Evolutionary conservation across 2,329 filamentous ascomycete genomes (phyloP).

Genomic region (Nemania sp.): DNA sequence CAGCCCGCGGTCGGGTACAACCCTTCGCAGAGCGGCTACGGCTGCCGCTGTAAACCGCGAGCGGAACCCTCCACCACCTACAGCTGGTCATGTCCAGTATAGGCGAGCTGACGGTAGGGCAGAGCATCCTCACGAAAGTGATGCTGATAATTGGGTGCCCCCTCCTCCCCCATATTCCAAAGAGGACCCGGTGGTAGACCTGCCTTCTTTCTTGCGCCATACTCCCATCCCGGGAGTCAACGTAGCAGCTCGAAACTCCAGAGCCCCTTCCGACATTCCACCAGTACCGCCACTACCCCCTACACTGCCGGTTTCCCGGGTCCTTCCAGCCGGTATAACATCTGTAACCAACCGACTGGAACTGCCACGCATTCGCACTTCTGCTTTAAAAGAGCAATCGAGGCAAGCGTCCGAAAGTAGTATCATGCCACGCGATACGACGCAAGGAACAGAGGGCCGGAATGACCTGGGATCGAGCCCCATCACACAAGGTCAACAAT

Average conservation of each 20-base stretch:
- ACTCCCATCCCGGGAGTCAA: constrained; percentile 47
- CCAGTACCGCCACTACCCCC: constrained; percentile 29
- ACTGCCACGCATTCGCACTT: constrained; percentile 39
- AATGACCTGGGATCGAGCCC: neutral
- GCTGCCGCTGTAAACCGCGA: constrained; percentile 76
- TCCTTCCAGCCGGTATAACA: constrained; percentile 5
- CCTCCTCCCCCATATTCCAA: constrained; percentile 80
- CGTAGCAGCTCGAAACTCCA: constrained; percentile 1
- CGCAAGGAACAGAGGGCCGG: constrained; percentile 11
- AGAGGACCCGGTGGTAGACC: constrained; percentile 59
- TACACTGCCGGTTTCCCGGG: constrained; percentile 20
- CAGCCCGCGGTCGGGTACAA: constrained; percentile 70
- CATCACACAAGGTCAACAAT: neutral
- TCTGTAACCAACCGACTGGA: constrained; percentile 33
- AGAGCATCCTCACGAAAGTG: constrained; percentile 82
- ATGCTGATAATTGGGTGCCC: constrained; percentile 87
- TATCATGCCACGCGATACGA: constrained; percentile 19
- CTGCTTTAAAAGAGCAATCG: constrained; percentile 25
- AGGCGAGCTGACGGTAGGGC: constrained; percentile 70
- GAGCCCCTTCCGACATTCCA: constrained; percentile 23
- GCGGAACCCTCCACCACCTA: constrained; percentile 62
- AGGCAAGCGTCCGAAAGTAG: constrained; percentile 31
- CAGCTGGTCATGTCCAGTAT: constrained; percentile 62
- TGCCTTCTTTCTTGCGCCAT: constrained; percentile 61
- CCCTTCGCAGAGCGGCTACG: constrained; percentile 72